Conservation (phyloP, 805 yeast genomes). For the Zygoascus biomembranicola region DNA sequence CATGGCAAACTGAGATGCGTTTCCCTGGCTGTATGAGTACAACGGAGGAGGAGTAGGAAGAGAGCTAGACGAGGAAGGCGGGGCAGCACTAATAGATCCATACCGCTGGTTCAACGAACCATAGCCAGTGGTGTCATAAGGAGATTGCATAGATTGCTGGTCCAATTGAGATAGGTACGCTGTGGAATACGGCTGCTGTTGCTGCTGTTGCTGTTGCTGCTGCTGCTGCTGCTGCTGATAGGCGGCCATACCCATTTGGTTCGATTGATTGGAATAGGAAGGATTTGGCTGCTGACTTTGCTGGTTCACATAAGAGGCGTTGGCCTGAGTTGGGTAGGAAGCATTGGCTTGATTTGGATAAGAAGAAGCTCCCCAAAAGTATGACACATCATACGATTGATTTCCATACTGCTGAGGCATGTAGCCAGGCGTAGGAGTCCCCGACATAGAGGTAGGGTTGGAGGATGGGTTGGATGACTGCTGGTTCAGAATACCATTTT, state of each 20-base stretch:
- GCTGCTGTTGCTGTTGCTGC: slow-evolving; percentile 3
- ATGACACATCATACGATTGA: background rate
- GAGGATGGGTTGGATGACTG: background rate
- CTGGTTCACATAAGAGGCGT: background rate
- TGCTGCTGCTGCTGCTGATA: slow-evolving; percentile 5
- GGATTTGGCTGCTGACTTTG: background rate
- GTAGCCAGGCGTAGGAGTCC: background rate
- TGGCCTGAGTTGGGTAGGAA: background rate
- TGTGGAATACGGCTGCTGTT: background rate
- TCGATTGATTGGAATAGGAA: too few relatives aligned
- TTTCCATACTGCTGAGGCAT: background rate
- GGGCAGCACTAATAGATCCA: background rate
- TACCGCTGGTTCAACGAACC: background rate
- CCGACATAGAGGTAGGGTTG: background rate
- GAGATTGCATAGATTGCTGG: background rate
- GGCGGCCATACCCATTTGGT: too few relatives aligned
- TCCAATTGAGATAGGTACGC: background rate
- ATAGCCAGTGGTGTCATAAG: background rate
- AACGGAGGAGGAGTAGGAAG: background rate
- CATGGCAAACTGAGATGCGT: background rate
- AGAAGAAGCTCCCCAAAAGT: background rate
- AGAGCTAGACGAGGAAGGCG: background rate
- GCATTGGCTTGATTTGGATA: background rate
- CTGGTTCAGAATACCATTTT: background rate
- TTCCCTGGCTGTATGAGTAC: background rate